Conservation (phyloP, 2,329 filamentous ascomycete genomes). For the Mariannaea elegans region DNA sequence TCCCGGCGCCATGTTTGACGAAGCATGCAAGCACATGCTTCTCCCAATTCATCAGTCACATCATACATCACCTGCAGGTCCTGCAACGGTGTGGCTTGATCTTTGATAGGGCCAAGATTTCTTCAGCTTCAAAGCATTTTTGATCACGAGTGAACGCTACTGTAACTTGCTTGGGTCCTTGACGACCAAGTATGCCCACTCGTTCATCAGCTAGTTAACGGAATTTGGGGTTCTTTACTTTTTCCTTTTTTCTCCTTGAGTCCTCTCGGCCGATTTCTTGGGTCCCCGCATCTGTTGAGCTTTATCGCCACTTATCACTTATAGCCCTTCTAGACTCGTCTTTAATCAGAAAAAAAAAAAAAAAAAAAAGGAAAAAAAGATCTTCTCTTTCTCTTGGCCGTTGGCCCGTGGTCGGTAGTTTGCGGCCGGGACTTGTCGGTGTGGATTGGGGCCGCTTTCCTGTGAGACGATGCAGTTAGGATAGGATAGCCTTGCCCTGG, state of each 20-base stretch:
- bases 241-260: slow-evolving; percentile 21
- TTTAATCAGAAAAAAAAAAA: background rate
- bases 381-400: slow-evolving; percentile 14
- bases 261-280: slow-evolving; percentile 25
- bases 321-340: too few relatives aligned
- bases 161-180: too few relatives aligned
- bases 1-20: slow-evolving; percentile 2
- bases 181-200: slow-evolving; percentile 19
- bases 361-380: background rate
- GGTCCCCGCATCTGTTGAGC: background rate
- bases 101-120: too few relatives aligned
- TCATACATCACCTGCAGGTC: too few relatives aligned
- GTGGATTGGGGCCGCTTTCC: slow-evolving; percentile 18
- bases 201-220: slow-evolving; percentile 9
- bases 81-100: too few relatives aligned
- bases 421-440: slow-evolving; percentile 35
- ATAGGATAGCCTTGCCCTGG: slow-evolving; percentile 17
- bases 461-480: slow-evolving; percentile 29
- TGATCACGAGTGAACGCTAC: too few relatives aligned
- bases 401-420: slow-evolving; percentile 36
- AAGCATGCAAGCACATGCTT: background rate
- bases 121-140: too few relatives aligned
- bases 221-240: slow-evolving; percentile 19
- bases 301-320: too few relatives aligned
- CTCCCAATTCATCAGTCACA: background rate